Conservation (phyloP, 495 filamentous ascomycete genomes). For the Pyronema domesticum region DNA sequence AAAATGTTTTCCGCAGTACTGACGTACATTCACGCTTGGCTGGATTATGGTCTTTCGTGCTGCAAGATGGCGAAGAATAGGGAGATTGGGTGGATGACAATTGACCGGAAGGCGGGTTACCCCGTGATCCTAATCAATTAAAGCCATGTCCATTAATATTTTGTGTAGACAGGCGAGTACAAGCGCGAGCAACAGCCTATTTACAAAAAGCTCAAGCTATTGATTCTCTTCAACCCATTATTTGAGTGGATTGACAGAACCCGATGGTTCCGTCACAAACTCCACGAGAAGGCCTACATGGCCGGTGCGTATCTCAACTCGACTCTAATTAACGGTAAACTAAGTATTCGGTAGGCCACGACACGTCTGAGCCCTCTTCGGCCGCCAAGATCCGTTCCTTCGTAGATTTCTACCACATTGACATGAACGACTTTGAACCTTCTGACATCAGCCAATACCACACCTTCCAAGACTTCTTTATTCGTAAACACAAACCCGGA, state of each 20-base stretch:
- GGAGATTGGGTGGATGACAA: slow-evolving; percentile 26
- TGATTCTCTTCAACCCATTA: slow-evolving; percentile 29
- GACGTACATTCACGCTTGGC: slow-evolving; percentile 1
- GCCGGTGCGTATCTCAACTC: neutral
- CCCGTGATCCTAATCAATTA: neutral
- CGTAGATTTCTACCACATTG: slow-evolving; percentile 24
- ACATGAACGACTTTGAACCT: slow-evolving; percentile 25
- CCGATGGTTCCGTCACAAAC: neutral
- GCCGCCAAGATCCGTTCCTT: slow-evolving; percentile 21
- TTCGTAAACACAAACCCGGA: slow-evolving; percentile 21
- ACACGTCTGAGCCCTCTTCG: slow-evolving; percentile 5
- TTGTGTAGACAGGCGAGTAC: slow-evolving; percentile 22
- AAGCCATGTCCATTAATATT: neutral
- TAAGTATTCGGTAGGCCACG: neutral
- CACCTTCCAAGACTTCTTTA: slow-evolving; percentile 28
- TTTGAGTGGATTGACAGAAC: slow-evolving; percentile 24
- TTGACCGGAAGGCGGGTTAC: slow-evolving; percentile 17
- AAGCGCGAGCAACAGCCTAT: slow-evolving; percentile 27
- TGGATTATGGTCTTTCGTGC: neutral
- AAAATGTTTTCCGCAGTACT: neutral
- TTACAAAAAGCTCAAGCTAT: slow-evolving; percentile 29
- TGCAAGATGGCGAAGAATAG: slow-evolving; percentile 15
- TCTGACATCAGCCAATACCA: slow-evolving; percentile 22
- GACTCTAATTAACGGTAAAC: neutral
- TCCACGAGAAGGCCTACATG: slow-evolving; percentile 3